Evolutionary conservation across 106 monocot genomes (phyloP), one percentile per base, ranked within the genome.

Genomic region (Agapanthus africanus): DNA sequence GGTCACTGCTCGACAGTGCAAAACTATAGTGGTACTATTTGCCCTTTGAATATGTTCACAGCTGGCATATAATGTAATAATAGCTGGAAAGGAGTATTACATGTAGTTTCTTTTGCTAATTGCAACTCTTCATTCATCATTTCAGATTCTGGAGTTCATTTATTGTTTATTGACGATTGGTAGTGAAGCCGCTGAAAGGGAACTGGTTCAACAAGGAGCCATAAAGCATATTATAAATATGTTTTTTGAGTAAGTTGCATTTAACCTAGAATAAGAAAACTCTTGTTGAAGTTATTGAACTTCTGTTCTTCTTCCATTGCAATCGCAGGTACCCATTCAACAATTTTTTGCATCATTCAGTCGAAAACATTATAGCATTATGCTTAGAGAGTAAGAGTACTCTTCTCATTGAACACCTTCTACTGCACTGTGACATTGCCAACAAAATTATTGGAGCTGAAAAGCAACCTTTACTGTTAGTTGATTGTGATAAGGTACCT

Each of bases 101-200:
- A 25, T 49, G 11, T 39, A 65, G 40, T 40, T 41, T 66, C 26
- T 59, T 41, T 27, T 49, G 47, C 25, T 70, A 35, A 71, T 44
- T 65, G 7, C 26, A 34, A 10, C 42, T 57, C 57, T 61, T 31
- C 37, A 70, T 49, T 32, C 26, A 7, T 52, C 56, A 83, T 69
- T 83, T 41, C 84, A 99, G 97, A 90, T 99, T 77, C 89, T 92
- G 66, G 97, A 99, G 89, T 92, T 99, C 79, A 95, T 95, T 65
- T 88, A 91, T 62, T 87, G 91, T 73, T 70, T 95, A 37, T 68
- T 91, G 69, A 76, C 83, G 33, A 85, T 91, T 70, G 88, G 91
- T 73, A 85, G 83, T 70, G 88, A 91, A 66, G 73, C 85, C 70
- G 91, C 91, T 50, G 91, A 91, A 47, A 81, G 64, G 42, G 76